Evolutionary conservation across 768 basidiomycete genomes (phyloP), one percentile per base, ranked within the genome.

Genomic region (Mycena pura): DNA sequence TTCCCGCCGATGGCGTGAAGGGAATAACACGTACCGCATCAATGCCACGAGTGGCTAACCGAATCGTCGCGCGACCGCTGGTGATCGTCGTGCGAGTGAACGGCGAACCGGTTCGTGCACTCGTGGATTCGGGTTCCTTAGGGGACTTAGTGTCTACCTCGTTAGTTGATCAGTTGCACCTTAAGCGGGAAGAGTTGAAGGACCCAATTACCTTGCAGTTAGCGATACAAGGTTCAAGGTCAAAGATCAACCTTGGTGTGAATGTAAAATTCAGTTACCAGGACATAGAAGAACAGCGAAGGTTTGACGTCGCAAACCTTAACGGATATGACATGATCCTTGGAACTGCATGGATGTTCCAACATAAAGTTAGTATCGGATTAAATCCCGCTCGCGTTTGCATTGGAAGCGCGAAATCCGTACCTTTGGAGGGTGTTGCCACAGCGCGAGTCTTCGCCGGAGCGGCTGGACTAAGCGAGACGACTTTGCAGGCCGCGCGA

Each of bases 61-160:
- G 48, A 24, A 21, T 50, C 13, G 48, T 50, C 9, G 34, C 48
- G 7, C 6, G 24, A 5, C 48, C 48, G 7, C 15, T 50, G 34
- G 38, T 50, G 22, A 62, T 79, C 2, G 68, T 67, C 0, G 70
- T 71, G 0, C 49, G 68, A 2, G 57, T 80, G 5, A 75, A 77
- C 56, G 75, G 69, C 0, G 57, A 75, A 5, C 69, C 72, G 0
- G 72, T 63, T 0, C 57, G 72, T 2, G 76, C 78, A 0, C 56
- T 80, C 8, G 31, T 80, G 11, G 78, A 79, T 48, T 70, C 73
- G 0, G 76, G 77, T 10, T 80, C 79, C 0, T 45, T 76, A 0
- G 72, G 74, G 1, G 79, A 80, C 48, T 80, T 80, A 40, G 72
- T 79, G 59, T 75, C 76, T 5, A 68, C 73, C 1, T 63, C 58